phyloP scores from a whole-genome alignment of 768 basidiomycete species.

The Tephrocybe sp. region DNA sequence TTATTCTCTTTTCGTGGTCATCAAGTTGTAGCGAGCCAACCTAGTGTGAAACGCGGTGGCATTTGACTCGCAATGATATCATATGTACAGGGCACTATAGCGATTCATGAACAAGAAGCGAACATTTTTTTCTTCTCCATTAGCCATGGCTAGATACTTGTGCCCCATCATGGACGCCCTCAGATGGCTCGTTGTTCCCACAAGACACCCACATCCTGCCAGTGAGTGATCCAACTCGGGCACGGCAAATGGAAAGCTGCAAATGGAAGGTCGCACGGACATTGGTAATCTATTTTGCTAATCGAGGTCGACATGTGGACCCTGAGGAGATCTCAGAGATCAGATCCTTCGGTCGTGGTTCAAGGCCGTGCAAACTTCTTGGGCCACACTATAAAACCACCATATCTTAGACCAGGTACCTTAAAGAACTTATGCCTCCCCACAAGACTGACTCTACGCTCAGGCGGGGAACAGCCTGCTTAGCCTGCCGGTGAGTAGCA shows the following conservation, averaged over 20 bases:
- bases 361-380: conserved; percentile 6
- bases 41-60: too few species aligned
- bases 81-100: too few species aligned
- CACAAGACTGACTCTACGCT: conserved; percentile 24
- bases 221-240: neutral
- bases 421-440: conserved; percentile 14
- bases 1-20: neutral
- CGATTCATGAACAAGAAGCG: too few species aligned
- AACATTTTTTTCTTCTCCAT: too few species aligned
- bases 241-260: neutral
- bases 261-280: conserved; percentile 11
- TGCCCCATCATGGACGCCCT: too few species aligned
- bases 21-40: too few species aligned
- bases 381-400: conserved; percentile 8
- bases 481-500: conserved; percentile 41
- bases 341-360: conserved; percentile 5
- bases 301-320: conserved; percentile 1
- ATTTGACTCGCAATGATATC: too few species aligned
- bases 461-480: conserved; percentile 43
- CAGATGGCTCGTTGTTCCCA: too few species aligned
- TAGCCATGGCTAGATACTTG: too few species aligned
- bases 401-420: neutral
- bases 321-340: conserved; percentile 4
- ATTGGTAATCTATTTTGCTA: conserved; percentile 8
- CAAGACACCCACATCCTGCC: too few species aligned